Evolutionary conservation across 108 stramenopile species (phyloP).

Genomic region (Bacterosira constricta): DNA sequence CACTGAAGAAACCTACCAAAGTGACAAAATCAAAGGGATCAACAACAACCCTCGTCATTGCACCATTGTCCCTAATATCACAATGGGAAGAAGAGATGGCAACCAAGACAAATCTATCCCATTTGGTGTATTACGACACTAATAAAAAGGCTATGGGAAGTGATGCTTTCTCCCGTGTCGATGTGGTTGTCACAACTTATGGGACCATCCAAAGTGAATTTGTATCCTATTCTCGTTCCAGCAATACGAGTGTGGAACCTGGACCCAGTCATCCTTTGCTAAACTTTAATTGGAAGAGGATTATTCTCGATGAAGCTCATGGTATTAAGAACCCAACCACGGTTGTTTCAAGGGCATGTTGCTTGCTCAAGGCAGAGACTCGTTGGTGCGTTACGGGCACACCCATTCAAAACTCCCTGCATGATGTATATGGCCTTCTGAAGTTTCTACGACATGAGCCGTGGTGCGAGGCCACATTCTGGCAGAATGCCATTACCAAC

Average conservation of each 20-base stretch:
- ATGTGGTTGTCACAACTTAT: conserved; percentile 86
- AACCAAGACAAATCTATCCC: conserved; percentile 71
- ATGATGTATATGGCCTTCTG: conserved; percentile 78
- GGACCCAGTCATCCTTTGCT: conserved; percentile 41
- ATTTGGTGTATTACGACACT: conserved; percentile 64
- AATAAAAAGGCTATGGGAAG: conserved; percentile 11
- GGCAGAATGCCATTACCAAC: conserved; percentile 72
- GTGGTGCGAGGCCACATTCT: conserved; percentile 75
- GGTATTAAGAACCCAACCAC: conserved; percentile 77
- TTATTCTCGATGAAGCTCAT: conserved; percentile 87
- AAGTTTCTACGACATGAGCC: conserved; percentile 86
- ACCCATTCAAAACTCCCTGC: conserved; percentile 83
- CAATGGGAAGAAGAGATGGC: conserved; percentile 89
- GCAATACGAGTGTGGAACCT: conserved; percentile 7
- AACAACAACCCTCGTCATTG: conserved; percentile 74
- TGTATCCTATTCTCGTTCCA: conserved; percentile 11
- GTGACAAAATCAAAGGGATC: background rate
- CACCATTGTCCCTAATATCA: conserved; percentile 73
- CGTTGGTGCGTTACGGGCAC: conserved; percentile 87
- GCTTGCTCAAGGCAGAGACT: conserved; percentile 58
- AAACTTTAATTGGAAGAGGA: conserved; percentile 61
- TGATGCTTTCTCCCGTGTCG: conserved; percentile 55
- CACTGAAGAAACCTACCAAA: background rate
- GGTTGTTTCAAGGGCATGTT: conserved; percentile 71
- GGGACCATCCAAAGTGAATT: conserved; percentile 54